Conservation (phyloP, 495 filamentous ascomycete genomes). For the Letharia columbiana region DNA sequence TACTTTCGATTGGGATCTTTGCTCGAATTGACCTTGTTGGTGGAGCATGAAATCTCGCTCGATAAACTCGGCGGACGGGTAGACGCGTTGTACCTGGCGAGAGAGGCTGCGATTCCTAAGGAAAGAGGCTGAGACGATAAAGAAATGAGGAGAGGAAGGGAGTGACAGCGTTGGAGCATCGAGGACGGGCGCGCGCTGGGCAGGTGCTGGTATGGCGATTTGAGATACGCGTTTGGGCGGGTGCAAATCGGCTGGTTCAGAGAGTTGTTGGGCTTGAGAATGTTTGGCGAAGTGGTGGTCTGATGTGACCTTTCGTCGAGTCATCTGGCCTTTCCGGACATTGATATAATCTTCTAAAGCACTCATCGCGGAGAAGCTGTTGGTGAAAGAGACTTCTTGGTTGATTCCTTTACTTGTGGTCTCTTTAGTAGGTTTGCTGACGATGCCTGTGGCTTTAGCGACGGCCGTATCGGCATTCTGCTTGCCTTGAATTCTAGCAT, state of each 20-base stretch:
- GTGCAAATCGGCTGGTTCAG: not conserved
- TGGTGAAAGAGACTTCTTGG: not conserved
- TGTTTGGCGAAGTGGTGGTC: conserved; percentile 3
- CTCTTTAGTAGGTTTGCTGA: not conserved
- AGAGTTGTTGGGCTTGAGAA: not conserved
- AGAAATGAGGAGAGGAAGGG: conserved; percentile 22
- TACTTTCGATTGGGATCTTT: not conserved
- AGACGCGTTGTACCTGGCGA: conserved; percentile 38
- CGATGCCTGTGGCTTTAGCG: not conserved
- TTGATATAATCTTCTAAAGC: conserved; percentile 41
- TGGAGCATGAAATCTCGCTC: conserved; percentile 48
- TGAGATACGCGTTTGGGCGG: not conserved
- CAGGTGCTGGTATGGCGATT: conserved; percentile 6
- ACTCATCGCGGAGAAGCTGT: conserved; percentile 23
- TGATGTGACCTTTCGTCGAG: conserved; percentile 31
- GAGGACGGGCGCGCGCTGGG: conserved; percentile 2
- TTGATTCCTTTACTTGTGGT: not conserved
- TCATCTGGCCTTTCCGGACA: conserved; percentile 29
- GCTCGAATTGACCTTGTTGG: not conserved
- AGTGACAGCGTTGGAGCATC: conserved; percentile 15
- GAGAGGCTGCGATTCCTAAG: conserved; percentile 38
- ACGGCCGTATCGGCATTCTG: not conserved
- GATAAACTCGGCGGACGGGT: conserved; percentile 47
- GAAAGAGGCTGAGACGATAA: conserved; percentile 44
- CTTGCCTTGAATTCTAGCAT: not conserved